These are phyloP conservation scores for Moesziomyces sp. DNA, from an alignment of 1,284 basidiomycete genomes.

Conservation along the genomic window DNA sequence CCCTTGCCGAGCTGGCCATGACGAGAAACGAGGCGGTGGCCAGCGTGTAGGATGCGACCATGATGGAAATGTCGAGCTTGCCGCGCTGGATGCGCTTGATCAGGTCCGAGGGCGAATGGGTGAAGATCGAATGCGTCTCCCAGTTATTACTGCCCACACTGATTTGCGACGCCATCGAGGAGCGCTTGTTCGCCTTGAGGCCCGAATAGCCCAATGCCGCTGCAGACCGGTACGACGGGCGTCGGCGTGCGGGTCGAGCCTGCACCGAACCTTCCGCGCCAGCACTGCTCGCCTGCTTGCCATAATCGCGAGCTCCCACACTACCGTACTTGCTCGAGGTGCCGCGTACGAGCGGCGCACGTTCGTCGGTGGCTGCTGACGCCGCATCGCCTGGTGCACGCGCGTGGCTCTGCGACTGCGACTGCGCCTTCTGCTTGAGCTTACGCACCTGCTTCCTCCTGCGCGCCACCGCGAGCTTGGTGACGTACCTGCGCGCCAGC, in stretches of 20 bases:
- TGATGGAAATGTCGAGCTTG: constrained; percentile 56
- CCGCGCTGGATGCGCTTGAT: constrained; percentile 52
- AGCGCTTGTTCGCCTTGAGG: constrained; percentile 23
- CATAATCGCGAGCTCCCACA: constrained; percentile 29
- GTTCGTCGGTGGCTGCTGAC: neutral
- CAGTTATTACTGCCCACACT: constrained; percentile 34
- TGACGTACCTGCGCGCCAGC: constrained; percentile 40
- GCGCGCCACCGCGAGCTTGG: constrained; percentile 35
- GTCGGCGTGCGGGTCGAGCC: constrained; percentile 20
- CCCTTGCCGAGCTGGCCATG: constrained; percentile 35
- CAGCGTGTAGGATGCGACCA: constrained; percentile 35
- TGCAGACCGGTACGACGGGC: constrained; percentile 40
- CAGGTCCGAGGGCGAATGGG: constrained; percentile 35
- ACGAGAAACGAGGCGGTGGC: constrained; percentile 36
- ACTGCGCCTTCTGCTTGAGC: constrained; percentile 17
- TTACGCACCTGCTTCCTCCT: constrained; percentile 26
- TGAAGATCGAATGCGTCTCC: constrained; percentile 47
- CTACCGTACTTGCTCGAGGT: constrained; percentile 21
- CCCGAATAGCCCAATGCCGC: constrained; percentile 31
- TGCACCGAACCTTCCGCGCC: constrained; percentile 2
- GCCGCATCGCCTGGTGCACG: too few species aligned
- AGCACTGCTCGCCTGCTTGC: neutral
- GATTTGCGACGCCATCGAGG: constrained; percentile 22
- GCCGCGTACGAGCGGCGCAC: constrained; percentile 21
- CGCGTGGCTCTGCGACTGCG: constrained; percentile 14